Evolutionary conservation across 495 filamentous ascomycete species (phyloP), one percentile per base, ranked within the genome.

Genomic region (Parathielavia hyrcaniae): DNA sequence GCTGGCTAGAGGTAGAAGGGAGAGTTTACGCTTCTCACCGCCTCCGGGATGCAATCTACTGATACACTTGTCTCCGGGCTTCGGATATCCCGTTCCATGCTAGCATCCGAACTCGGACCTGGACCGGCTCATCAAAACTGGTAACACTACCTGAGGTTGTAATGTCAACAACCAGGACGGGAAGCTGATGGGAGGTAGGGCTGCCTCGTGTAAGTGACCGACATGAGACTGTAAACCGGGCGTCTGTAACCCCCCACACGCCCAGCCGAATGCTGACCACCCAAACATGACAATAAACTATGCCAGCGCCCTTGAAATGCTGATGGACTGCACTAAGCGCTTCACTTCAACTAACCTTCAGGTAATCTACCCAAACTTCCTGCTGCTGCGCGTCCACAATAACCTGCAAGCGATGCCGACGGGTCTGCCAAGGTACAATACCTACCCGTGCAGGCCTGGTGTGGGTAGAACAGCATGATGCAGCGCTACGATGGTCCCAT

Each of bases 91-190:
- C 32, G 34, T 36, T 20, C 17, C 11, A 46, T 8, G 30, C n/a
- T 32, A 23, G 53, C 10, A 46, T 55, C 34, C 53, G 41, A 47
- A 10, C 20, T 32, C 53, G 53, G 53, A 55, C 38, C 53, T 39
- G 32, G 41, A 32, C 32, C 14, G 30, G 12, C 32, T 23, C 13
- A 30, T 1, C 5, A 11, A 2, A 9, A 13, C 44, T 26, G 30
- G 41, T 47, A 47, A 46, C 53, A 55, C 41, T 11, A 19, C 53
- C n/a, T n/a, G n/a, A n/a, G n/a, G n/a, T n/a, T n/a, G n/a, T n/a
- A n/a, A n/a, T n/a, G 34, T 46, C 41, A n/a, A 47, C 14, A 38
- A 38, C 38, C 41, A 36, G 17, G 17, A 55, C 46, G 41, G 6
- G 26, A 2, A 30, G 6, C 26, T 6, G 26, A 6, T 30, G 26